Conservation (phyloP, 2,329 filamentous ascomycete species). For the Albifimbria verrucaria region DNA sequence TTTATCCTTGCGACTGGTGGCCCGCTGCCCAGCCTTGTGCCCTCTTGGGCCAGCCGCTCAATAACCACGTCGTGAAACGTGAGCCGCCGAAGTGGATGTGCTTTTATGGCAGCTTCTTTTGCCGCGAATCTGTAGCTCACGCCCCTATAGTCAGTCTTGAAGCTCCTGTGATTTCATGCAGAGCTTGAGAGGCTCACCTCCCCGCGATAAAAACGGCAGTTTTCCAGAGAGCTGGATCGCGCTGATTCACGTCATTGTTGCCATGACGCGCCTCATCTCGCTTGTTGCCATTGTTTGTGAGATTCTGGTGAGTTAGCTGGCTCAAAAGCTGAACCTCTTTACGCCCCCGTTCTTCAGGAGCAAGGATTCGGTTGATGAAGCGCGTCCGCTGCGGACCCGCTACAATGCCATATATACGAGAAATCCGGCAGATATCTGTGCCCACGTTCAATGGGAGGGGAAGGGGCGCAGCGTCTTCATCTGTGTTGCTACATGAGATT, state of each 20-base stretch:
- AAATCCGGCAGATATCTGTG: conserved; percentile 72
- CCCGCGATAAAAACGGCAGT: conserved; percentile 32
- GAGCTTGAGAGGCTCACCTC: conserved; percentile 23
- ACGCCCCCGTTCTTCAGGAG: conserved; percentile 27
- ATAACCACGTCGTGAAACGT: conserved; percentile 61
- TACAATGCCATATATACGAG: conserved; percentile 61
- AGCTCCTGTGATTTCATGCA: too few species aligned
- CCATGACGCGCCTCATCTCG: not conserved
- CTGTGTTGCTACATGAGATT: too few species aligned
- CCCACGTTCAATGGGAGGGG: conserved; percentile 68
- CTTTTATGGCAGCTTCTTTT: conserved; percentile 74
- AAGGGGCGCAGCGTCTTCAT: conserved; percentile 45
- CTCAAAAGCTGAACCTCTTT: conserved; percentile 17
- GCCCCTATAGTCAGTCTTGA: too few species aligned
- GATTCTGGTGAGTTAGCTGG: conserved; percentile 28
- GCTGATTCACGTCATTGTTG: not conserved
- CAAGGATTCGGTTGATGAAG: conserved; percentile 48
- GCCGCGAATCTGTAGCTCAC: conserved; percentile 69
- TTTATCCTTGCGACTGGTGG: conserved; percentile 43
- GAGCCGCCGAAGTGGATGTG: conserved; percentile 56
- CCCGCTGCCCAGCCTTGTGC: conserved; percentile 29
- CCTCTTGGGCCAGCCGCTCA: conserved; percentile 20
- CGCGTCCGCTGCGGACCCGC: conserved; percentile 33
- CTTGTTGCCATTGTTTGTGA: conserved; percentile 12
- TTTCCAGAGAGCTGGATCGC: conserved; percentile 28